Percentiles rank a stretch among this genome's conserved stretches.
phyloP scores from a whole-genome alignment of 441 rosid species.

The Caryocar brasiliense region DNA sequence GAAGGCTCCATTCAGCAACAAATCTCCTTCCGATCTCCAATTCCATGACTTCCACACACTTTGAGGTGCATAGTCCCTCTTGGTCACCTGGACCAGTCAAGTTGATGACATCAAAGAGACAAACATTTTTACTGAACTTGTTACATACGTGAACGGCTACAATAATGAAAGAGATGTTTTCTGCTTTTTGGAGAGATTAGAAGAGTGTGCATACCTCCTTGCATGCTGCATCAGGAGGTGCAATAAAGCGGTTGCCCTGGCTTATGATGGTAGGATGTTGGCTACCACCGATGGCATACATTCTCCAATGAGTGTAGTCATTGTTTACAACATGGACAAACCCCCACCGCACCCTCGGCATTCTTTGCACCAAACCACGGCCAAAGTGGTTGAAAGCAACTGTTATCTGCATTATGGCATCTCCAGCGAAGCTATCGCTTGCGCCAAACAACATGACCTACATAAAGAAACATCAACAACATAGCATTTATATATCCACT shows the following conservation, averaged over 20 bases:
- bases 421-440: conserved; percentile 4
- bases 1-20: conserved; percentile 27
- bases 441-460: conserved; percentile 28
- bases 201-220: conserved; percentile 13
- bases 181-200: too few species aligned
- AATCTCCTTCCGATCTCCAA: conserved; percentile 26
- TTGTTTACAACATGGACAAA: conserved; percentile 21
- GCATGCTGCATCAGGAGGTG: background rate
- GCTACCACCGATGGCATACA: conserved; percentile 28
- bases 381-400: conserved; percentile 28
- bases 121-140: too few species aligned
- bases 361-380: conserved; percentile 13
- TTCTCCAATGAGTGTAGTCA: conserved; percentile 19
- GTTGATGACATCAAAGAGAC: too few species aligned
- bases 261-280: conserved; percentile 17
- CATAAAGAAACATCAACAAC: background rate
- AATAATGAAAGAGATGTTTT: too few species aligned
- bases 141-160: too few species aligned
- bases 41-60: conserved; percentile 21
- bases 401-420: conserved; percentile 18
- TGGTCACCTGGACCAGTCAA: conserved; percentile 18
- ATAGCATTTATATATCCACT: too few species aligned
- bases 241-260: conserved; percentile 24
- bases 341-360: conserved; percentile 18
- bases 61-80: conserved; percentile 13